Evolutionary conservation across 2,329 filamentous ascomycete species (phyloP).

Genomic region (Ophiostoma sp.): DNA sequence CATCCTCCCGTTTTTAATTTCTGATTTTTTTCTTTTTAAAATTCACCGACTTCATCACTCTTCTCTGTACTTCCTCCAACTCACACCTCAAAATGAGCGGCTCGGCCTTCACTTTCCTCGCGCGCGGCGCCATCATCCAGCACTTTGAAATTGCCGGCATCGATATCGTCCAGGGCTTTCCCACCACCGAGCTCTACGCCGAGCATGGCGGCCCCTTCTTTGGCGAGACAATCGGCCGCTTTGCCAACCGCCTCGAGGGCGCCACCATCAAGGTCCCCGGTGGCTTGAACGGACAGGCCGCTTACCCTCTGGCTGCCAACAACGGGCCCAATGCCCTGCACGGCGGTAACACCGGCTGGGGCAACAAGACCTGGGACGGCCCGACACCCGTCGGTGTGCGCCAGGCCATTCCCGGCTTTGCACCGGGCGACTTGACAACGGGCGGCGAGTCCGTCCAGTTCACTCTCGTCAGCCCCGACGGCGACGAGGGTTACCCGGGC

Average conservation of each 20-base stretch:
- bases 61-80: constrained; percentile 23
- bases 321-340: constrained; percentile 72
- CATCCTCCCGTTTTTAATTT: background rate
- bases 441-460: constrained; percentile 65
- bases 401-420: constrained; percentile 41
- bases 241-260: constrained; percentile 72
- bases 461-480: constrained; percentile 64
- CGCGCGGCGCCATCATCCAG: constrained; percentile 74
- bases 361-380: constrained; percentile 70
- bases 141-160: constrained; percentile 68
- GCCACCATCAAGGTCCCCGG: constrained; percentile 54
- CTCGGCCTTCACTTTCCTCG: constrained; percentile 60
- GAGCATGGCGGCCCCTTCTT: constrained; percentile 75
- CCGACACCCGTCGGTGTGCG: constrained; percentile 56
- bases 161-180: constrained; percentile 88
- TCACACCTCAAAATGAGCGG: constrained; percentile 40
- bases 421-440: constrained; percentile 46
- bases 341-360: constrained; percentile 71
- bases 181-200: constrained; percentile 67
- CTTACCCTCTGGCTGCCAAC: constrained; percentile 68
- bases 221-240: constrained; percentile 85
- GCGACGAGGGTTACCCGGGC: constrained; percentile 86
- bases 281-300: constrained; percentile 61
- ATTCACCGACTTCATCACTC: background rate
- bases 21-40: background rate